These are phyloP conservation scores for Viridothelium virens DNA, from an alignment of 495 filamentous ascomycete genomes.

Conservation along the genomic window DNA sequence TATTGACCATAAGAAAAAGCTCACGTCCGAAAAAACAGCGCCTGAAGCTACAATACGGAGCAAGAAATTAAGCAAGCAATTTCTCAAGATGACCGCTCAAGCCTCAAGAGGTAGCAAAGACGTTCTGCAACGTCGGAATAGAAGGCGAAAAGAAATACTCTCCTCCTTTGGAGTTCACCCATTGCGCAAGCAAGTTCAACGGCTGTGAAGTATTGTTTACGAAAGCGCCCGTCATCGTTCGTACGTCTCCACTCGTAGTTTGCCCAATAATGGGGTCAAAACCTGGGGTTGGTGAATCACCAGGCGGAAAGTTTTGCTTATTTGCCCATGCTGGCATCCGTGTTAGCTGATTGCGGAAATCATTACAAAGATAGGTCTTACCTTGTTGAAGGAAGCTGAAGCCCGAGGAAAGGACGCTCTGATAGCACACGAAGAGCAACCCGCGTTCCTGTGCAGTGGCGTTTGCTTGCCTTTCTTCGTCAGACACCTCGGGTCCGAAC, in stretches of 20 bases:
- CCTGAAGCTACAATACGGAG: not conserved
- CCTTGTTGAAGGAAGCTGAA: slow-evolving; percentile 37
- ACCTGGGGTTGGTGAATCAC: slow-evolving; percentile 21
- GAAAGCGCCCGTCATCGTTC: slow-evolving; percentile 3
- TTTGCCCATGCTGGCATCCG: slow-evolving; percentile 24
- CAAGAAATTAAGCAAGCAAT: not conserved
- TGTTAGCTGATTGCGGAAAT: not conserved
- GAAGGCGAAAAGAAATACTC: slow-evolving; percentile 26
- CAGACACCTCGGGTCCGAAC: slow-evolving; percentile 36
- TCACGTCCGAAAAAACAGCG: not conserved
- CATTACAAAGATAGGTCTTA: not conserved
- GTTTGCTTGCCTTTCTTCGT: slow-evolving; percentile 18
- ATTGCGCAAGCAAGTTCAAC: slow-evolving; percentile 18
- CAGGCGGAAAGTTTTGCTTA: slow-evolving; percentile 18
- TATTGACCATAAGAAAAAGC: not conserved
- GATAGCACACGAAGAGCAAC: slow-evolving; percentile 39
- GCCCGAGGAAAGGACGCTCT: slow-evolving; percentile 35
- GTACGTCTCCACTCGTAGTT: slow-evolving; percentile 2
- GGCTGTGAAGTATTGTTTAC: slow-evolving; percentile 1
- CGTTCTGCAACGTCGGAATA: slow-evolving; percentile 11
- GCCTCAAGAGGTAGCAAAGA: slow-evolving; percentile 7
- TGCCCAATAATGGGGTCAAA: slow-evolving; percentile 38
- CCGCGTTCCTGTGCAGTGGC: slow-evolving; percentile 32
- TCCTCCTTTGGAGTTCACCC: slow-evolving; percentile 21
- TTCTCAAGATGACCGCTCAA: not conserved